Evolutionary conservation across 371 early-diverging fungal genomes (phyloP), one percentile per base, ranked within the genome.

Genomic region (Mucor sp.): DNA sequence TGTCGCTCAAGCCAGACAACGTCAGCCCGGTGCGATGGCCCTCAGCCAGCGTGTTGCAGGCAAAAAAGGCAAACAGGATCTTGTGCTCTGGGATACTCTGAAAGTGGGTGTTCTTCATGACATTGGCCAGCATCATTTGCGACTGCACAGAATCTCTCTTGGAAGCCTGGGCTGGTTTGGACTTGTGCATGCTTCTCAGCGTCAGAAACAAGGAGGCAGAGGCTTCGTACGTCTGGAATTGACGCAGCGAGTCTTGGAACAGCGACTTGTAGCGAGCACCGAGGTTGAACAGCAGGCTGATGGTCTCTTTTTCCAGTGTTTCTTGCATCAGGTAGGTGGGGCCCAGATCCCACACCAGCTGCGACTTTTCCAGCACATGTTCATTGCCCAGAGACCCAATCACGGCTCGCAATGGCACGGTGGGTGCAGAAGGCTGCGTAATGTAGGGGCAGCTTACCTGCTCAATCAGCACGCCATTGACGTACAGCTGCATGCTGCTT

Each of bases 151-250:
- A 57, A 4, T 56, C 64, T 25, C 61, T 58, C 1, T 71, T 66
- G 0, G 25, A 14, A 2, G 25, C 12, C 25, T 53, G 53, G 32
- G 70, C 70, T 12, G 71, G 62, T 14, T 72, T 63, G 4, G 67
- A 14, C 44, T 74, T 76, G n/a, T 78, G 75, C 23, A 81, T 74
- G 15, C 74, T 79, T n/a, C 85, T 78, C 5, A 86, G 63, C 21
- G 75, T 85, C 62, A 89, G 68, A 69, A 85, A 85, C 0, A 90
- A 63, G 0, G 87, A 74, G 0, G 89, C 85, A 0, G 88, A 85
- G 0, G 89, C 87, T 68, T 89, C 89, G 35, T 90, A 88, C 0
- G 90, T 90, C 66, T 89, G 90, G 67, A 91, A 91, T 64, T 89
- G 89, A 14, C 83, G 78, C 4, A 90, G 74, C 2, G 83, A 81